Percentiles rank a stretch among this genome's conserved stretches.
These are phyloP conservation scores for Trichoderma oligosporum DNA, from an alignment of 2,329 filamentous ascomycete species.

Conservation along the genomic window DNA sequence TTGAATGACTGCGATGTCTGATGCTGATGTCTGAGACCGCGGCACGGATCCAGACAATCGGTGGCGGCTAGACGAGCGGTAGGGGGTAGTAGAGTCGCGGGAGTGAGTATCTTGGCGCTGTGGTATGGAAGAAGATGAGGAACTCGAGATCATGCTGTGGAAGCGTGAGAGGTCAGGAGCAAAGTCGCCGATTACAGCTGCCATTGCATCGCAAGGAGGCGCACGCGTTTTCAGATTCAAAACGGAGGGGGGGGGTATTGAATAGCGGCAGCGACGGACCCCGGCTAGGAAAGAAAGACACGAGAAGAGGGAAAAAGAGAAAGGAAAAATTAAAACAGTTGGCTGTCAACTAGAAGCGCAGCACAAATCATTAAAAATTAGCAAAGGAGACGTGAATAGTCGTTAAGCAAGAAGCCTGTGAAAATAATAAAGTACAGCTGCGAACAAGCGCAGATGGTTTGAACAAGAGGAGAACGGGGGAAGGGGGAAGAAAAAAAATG, in stretches of 20 bases:
- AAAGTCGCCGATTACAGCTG: slow-evolving; percentile 65
- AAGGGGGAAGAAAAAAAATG: background rate
- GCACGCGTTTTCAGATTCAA: slow-evolving; percentile 7
- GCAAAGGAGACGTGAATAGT: slow-evolving; percentile 12
- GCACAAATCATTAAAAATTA: slow-evolving; percentile 20
- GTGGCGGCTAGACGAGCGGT: slow-evolving; percentile 17
- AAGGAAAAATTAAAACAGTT: slow-evolving; percentile 2
- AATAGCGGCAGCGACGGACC: slow-evolving; percentile 10
- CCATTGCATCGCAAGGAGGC: slow-evolving; percentile 49
- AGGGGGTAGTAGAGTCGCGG: slow-evolving; percentile 15
- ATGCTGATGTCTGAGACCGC: slow-evolving; percentile 20
- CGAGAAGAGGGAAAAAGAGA: background rate
- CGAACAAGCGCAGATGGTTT: slow-evolving; percentile 15
- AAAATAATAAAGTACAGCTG: slow-evolving; percentile 5
- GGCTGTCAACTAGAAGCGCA: slow-evolving; percentile 16
- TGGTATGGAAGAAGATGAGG: slow-evolving; percentile 32
- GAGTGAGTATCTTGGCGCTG: slow-evolving; percentile 38
- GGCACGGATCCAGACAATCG: slow-evolving; percentile 18
- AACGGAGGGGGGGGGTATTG: background rate
- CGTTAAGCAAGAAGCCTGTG: slow-evolving; percentile 10
- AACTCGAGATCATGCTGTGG: slow-evolving; percentile 62
- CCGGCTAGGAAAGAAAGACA: slow-evolving; percentile 1
- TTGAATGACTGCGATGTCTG: background rate
- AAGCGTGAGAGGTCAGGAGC: slow-evolving; percentile 68
- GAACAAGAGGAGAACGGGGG: background rate